Evolutionary conservation across 106 monocot genomes (phyloP).

Genomic region (Iris macrosiphon): DNA sequence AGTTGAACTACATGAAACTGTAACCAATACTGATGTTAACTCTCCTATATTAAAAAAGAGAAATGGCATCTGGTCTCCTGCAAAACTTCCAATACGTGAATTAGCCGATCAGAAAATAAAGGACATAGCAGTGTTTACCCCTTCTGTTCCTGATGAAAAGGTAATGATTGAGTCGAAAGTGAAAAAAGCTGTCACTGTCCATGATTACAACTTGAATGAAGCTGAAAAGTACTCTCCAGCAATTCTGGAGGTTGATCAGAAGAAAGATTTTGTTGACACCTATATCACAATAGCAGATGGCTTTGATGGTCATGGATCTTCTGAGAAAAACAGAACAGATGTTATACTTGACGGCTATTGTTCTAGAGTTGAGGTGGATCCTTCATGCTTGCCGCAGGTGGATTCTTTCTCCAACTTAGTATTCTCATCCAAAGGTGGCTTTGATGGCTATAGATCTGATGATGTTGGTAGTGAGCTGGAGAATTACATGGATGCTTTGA

Average conservation of each 20-base stretch:
- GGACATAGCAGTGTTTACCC: conserved; percentile 10
- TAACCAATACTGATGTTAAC: conserved; percentile 15
- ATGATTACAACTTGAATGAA: conserved; percentile 1
- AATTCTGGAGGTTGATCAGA: background rate
- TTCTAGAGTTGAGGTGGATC: conserved; percentile 8
- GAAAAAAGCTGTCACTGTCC: background rate
- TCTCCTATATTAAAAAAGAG: conserved; percentile 9
- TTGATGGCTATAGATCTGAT: conserved; percentile 50
- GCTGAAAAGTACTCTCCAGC: background rate
- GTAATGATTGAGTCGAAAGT: conserved; percentile 5
- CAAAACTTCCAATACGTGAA: conserved; percentile 9
- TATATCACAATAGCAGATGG: conserved; percentile 1
- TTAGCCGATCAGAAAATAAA: conserved; percentile 5
- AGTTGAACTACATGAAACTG: conserved; percentile 27
- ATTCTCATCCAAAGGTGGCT: conserved; percentile 26
- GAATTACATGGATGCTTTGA: conserved; percentile 77
- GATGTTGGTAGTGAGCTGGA: conserved; percentile 74
- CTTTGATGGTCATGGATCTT: background rate
- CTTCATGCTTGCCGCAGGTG: background rate
- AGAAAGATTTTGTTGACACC: conserved; percentile 1
- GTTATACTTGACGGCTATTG: conserved; percentile 8
- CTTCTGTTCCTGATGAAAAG: background rate
- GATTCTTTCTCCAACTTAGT: conserved; percentile 17
- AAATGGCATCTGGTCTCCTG: conserved; percentile 2
- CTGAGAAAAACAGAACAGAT: too few relatives aligned